Base-by-base conservation (phyloP, 2,329 filamentous ascomycete genomes). In the Phoma sp. region DNA sequence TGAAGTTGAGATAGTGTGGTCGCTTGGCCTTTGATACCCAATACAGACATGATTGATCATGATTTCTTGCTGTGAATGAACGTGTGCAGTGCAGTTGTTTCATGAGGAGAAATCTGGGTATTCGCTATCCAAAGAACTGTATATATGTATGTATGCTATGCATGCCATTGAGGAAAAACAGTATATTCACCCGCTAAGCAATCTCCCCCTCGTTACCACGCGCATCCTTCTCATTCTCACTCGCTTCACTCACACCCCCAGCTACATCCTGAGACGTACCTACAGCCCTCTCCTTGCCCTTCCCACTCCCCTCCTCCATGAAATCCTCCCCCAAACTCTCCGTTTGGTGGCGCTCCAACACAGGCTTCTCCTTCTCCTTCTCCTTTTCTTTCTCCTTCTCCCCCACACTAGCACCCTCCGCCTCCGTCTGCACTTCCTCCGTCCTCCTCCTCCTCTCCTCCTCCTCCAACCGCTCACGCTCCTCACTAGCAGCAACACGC, bases 401-500 rank as follows among this genome's bases (percentile, higher is more conserved):
- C n/a, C n/a, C n/a, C n/a, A n/a, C n/a, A n/a, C n/a, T n/a, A n/a
- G n/a, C n/a, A n/a, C n/a, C n/a, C n/a, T n/a, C n/a, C n/a, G n/a
- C n/a, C 25, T 17, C 18, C 5, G 17, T 12, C 11, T 37, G 55
- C 18, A 54, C 59, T 21, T 53, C 59, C 47, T 60, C 55, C 4
- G 33, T 29, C 28, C 29, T 48, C 39, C 38, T 39, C 52, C 29
- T 49, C 57, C 38, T 39, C 52, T 25, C 47, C 57, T 72, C 66
- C 46, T 68, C 64, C 11, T 61, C 60, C 12, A 21, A 23, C 25
- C 62, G 45, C 53, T 53, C 32, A 9, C 46, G 32, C 45, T 65
- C 65, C 37, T 67, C 65, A 20, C 64, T 64, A 23, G 69, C 68
- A 11, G 61, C 70, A 10, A 62, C 70, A n/a, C 71, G 50, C 51